Conservation (phyloP, 176 grass and related monocot species). For the Zea mays region DNA sequence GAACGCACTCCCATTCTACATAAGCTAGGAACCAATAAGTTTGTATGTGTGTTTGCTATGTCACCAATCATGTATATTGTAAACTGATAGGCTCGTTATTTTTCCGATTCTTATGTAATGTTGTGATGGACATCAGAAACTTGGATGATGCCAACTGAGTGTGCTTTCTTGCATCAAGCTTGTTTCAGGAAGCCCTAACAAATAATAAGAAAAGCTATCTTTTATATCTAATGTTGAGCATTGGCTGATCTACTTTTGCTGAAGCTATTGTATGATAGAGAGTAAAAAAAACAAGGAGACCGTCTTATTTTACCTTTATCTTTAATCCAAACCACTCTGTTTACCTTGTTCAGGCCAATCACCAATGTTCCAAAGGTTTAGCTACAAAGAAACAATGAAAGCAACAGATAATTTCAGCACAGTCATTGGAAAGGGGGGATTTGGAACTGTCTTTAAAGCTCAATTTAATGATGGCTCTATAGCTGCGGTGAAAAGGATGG, state of each 20-base stretch:
- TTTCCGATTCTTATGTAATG: neutral
- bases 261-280: neutral
- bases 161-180: neutral
- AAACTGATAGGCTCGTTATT: neutral
- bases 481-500: conserved; percentile 85
- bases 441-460: conserved; percentile 94
- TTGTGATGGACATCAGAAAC: neutral
- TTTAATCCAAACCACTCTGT: neutral
- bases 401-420: conserved; percentile 80
- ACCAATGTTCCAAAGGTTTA: conserved; percentile 79
- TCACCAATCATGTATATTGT: neutral
- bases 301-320: neutral
- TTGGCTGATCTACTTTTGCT: neutral
- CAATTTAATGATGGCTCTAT: conserved; percentile 72
- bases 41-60: neutral
- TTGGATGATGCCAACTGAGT: neutral
- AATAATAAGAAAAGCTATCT: neutral
- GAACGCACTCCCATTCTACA: conserved; percentile 6
- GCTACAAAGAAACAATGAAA: conserved; percentile 74
- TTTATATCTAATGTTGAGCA: neutral
- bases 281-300: neutral
- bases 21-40: neutral
- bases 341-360: conserved; percentile 72
- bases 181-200: neutral
- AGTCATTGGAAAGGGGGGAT: conserved; percentile 92